Percentiles rank a stretch among this genome's conserved stretches.
Conservation (phyloP, 306 rosid genomes). For the Cajanus cajan region DNA sequence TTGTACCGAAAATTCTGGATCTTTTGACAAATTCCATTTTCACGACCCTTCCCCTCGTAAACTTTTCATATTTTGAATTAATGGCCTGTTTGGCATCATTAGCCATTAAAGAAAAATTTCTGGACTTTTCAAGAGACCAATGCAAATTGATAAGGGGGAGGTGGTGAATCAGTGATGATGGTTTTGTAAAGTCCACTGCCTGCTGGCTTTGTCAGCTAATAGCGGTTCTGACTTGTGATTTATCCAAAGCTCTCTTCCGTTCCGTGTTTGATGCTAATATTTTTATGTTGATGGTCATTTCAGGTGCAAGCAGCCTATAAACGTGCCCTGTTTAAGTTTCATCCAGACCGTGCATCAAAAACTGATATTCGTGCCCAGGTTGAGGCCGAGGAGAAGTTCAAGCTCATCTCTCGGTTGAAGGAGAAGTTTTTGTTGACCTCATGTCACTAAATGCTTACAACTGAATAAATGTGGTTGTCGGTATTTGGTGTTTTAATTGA, state of each 20-base stretch:
- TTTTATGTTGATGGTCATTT: slow-evolving; percentile 34
- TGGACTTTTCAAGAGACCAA: neutral
- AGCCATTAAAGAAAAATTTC: neutral
- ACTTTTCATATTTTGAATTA: neutral
- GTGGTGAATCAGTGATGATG: neutral
- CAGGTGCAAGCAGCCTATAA: slow-evolving; percentile 87
- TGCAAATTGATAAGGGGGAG: neutral
- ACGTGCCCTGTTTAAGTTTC: slow-evolving; percentile 75
- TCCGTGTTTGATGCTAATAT: neutral
- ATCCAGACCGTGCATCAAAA: slow-evolving; percentile 87
- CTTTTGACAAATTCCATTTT: neutral
- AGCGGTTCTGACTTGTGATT: neutral
- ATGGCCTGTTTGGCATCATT: neutral
- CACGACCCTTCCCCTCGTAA: neutral
- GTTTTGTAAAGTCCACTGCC: neutral
- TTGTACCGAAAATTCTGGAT: neutral
- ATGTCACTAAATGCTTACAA: slow-evolving; percentile 34
- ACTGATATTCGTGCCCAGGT: slow-evolving; percentile 70
- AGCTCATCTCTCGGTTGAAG: slow-evolving; percentile 84
- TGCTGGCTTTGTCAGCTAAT: neutral
- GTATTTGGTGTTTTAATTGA: neutral
- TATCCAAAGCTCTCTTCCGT: neutral
- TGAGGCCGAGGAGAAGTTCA: slow-evolving; percentile 90
- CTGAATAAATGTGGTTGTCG: slow-evolving; percentile 1
- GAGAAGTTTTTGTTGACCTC: slow-evolving; percentile 45